These are phyloP conservation scores for Botrytis pseudocinerea DNA, from an alignment of 2,329 filamentous ascomycete genomes.

Conservation along the genomic window DNA sequence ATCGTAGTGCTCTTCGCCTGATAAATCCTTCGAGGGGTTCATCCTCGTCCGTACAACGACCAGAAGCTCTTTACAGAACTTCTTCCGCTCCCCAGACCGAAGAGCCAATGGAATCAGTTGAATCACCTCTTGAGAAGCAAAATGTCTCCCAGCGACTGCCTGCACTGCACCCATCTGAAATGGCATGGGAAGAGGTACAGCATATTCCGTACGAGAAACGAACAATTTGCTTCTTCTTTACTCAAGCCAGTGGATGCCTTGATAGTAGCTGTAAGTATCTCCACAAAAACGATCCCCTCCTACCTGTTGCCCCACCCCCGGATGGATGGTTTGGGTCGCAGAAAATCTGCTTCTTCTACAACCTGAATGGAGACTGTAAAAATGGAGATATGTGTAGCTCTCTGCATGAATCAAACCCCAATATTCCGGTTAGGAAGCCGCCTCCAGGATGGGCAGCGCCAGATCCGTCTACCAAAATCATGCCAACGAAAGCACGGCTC, in stretches of 20 bases:
- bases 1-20: constrained; percentile 40
- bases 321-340: not conserved
- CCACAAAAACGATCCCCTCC: not conserved
- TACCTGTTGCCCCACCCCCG: not conserved
- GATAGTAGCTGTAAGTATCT: constrained; percentile 1
- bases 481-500: not conserved
- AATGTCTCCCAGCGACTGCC: not conserved
- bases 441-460: constrained; percentile 3
- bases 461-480: not conserved
- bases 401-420: not conserved
- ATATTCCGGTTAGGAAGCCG: not conserved
- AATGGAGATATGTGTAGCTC: constrained; percentile 5
- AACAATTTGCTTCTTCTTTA: constrained; percentile 5
- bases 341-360: constrained; percentile 29
- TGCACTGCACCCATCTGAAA: constrained; percentile 14
- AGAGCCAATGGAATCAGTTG: not conserved
- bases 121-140: not conserved
- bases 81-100: not conserved
- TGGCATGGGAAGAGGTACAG: constrained; percentile 12
- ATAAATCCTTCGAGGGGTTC: constrained; percentile 31
- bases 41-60: constrained; percentile 24
- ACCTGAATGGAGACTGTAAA: constrained; percentile 13
- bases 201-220: constrained; percentile 16
- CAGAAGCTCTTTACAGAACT: constrained; percentile 26
- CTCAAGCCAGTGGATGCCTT: not conserved